phyloP scores from a whole-genome alignment of 73 alveolate species.

The Symbiodinium pilosum region DNA sequence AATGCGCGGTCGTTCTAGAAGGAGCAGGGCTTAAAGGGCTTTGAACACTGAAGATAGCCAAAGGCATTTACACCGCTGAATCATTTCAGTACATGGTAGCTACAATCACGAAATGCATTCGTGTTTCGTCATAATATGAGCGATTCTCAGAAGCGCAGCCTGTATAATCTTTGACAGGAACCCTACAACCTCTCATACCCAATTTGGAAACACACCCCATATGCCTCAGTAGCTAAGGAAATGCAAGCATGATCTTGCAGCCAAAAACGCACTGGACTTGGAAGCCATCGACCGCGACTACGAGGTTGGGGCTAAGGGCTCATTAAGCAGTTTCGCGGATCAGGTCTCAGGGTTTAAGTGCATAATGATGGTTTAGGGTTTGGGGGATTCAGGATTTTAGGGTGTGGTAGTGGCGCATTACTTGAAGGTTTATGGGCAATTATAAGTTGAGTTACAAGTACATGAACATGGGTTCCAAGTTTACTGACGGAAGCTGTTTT shows the following conservation, averaged over 20 bases:
- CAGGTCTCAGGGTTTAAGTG: neutral
- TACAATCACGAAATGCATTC: neutral
- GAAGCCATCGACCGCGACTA: constrained; percentile 62
- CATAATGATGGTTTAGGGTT: neutral
- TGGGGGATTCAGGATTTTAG: neutral
- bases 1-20: too few species aligned
- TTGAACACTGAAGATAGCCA: too few species aligned
- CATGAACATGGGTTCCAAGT: too few species aligned
- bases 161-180: too few species aligned
- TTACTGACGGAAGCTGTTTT: too few species aligned
- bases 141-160: too few species aligned
- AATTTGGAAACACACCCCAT: neutral
- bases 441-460: neutral
- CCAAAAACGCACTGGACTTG: constrained; percentile 55
- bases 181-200: neutral
- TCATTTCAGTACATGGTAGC: neutral
- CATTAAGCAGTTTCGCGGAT: neutral
- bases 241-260: constrained; percentile 80
- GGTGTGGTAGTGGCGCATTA: neutral
- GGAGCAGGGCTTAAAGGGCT: too few species aligned
- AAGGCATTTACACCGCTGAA: too few species aligned
- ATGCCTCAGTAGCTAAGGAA: constrained; percentile 1
- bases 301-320: constrained; percentile 2
- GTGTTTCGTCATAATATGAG: too few species aligned
- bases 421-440: neutral